Evolutionary conservation across 2,329 filamentous ascomycete genomes (phyloP), one percentile per base, ranked within the genome.

Genomic region (Fusarium euwallaceae): DNA sequence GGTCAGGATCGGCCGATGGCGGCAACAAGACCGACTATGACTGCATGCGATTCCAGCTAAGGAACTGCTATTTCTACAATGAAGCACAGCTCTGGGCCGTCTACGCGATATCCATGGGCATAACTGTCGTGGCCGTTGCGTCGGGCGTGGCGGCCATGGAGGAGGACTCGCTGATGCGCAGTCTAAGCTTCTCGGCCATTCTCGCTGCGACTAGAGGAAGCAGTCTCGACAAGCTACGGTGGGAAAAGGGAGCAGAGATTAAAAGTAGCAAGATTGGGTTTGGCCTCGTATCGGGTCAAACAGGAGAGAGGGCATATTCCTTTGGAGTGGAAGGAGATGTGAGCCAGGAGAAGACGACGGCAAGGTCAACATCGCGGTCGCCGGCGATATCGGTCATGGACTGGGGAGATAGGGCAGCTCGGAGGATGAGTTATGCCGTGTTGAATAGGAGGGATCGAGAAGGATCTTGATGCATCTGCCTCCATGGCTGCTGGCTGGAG

Each of bases 281-380:
- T 41, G 77, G 77, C 8, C 20, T 76, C 43, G 77, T 78, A 58
- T 69, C 77, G 10, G 67, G 76, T 29, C 64, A 61, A 22, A 61
- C 66, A 20, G 76, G 76, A 4, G 76, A 76, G 62, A 69, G 63
- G 51, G 68, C 63, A 20, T 76, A 78, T 22, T 76, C 74, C 22
- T 78, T 78, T 14, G 77, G 77, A 2, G 69, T 78, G 20, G 77
- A 78, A 29, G 77, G 77, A 6, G 76, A 78, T n/a, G 77, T 78
- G 27, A 70, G 70, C 9, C 77, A 78, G 66, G 77, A 78, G 36
- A 76, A 76, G 55, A 51, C 41, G 20, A 41, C 41, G 12, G 59
- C 69, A 17, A 62, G 55, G 67, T 60, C 73, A 10, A 73, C 76
- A 5, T 59, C 65, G 4, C 69, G 76, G 7, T 78, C 76, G 8